A percentile compares a stretch with the other conserved stretches of the same genome.
Evolutionary conservation across 2,329 filamentous ascomycete genomes (phyloP).

Genomic region (Verticillium dahliae): DNA sequence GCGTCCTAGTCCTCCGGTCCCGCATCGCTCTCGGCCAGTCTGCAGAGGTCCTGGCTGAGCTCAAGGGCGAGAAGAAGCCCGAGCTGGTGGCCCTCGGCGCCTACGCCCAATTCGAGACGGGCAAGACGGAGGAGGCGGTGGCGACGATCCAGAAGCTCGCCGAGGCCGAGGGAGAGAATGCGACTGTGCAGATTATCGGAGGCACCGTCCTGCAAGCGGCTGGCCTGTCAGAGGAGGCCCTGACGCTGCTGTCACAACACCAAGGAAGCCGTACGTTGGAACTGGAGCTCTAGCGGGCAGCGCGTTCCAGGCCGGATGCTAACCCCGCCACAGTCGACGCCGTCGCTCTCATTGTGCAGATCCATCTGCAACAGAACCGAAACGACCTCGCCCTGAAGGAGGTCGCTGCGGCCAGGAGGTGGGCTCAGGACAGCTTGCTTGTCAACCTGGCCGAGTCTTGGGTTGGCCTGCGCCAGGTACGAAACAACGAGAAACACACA

Average conservation of each 20-base stretch:
- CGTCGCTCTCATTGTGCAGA: constrained; percentile 84
- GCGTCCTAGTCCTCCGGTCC: constrained; percentile 73
- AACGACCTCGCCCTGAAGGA: constrained; percentile 88
- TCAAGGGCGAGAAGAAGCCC: constrained; percentile 57
- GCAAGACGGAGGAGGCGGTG: constrained; percentile 56
- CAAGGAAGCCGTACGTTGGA: constrained; percentile 68
- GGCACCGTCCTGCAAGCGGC: constrained; percentile 77
- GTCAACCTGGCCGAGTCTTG: constrained; percentile 94
- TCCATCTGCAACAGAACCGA: constrained; percentile 86
- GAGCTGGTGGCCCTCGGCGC: constrained; percentile 73
- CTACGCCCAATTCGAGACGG: constrained; percentile 60
- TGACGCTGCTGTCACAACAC: constrained; percentile 73
- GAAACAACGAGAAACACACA: constrained; percentile 18
- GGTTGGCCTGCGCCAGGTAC: constrained; percentile 81
- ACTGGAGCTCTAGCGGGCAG: not conserved
- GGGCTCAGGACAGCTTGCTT: constrained; percentile 90
- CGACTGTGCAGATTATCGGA: constrained; percentile 71
- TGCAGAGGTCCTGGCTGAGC: constrained; percentile 63
- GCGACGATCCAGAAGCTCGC: constrained; percentile 60
- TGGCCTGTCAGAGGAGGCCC: constrained; percentile 78
- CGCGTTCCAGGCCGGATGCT: not conserved
- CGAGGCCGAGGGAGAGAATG: constrained; percentile 62
- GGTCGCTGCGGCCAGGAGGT: constrained; percentile 76
- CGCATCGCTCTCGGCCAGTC: constrained; percentile 77
- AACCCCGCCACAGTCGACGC: constrained; percentile 51